Conservation (phyloP, 352 stramenopile genomes). For the Phytophthora boehmeriae region DNA sequence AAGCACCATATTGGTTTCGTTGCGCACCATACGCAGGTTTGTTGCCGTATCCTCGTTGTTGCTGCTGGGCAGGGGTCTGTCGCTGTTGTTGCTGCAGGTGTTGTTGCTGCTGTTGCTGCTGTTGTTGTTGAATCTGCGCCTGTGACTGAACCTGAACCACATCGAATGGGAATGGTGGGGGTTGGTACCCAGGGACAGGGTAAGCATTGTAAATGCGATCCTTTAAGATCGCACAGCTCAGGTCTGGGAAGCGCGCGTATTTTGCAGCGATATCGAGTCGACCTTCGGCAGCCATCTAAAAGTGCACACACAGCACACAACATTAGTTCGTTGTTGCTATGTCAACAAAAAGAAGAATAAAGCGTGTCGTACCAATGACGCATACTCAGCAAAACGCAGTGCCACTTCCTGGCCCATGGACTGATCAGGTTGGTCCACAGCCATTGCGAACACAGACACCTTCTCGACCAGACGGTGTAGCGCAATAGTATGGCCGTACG, state of each 20-base stretch:
- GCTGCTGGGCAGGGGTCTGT: constrained; percentile 34
- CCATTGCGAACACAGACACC: constrained; percentile 93
- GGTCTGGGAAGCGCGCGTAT: constrained; percentile 86
- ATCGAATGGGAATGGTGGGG: constrained; percentile 87
- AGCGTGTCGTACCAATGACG: constrained; percentile 28
- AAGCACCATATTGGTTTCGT: constrained; percentile 51
- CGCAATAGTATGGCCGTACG: constrained; percentile 72
- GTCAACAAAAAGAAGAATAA: constrained; percentile 4
- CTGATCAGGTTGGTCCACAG: constrained; percentile 83
- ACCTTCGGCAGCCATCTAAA: constrained; percentile 92
- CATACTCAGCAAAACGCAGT: constrained; percentile 93
- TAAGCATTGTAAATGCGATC: constrained; percentile 89
- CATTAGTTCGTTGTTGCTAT: not conserved
- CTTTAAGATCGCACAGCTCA: constrained; percentile 82
- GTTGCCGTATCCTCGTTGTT: constrained; percentile 42
- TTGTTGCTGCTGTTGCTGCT: constrained; percentile 55
- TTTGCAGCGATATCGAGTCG: constrained; percentile 92
- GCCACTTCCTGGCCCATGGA: constrained; percentile 89
- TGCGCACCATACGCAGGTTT: constrained; percentile 35
- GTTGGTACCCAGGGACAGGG: constrained; percentile 76
- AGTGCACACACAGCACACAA: constrained; percentile 7
- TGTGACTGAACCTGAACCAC: constrained; percentile 66
- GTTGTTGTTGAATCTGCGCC: constrained; percentile 62
- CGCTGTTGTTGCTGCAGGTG: constrained; percentile 42
- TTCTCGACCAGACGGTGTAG: constrained; percentile 98